Base-by-base conservation (phyloP, 2,329 filamentous ascomycete species). In the Aureobasidium sp. region DNA sequence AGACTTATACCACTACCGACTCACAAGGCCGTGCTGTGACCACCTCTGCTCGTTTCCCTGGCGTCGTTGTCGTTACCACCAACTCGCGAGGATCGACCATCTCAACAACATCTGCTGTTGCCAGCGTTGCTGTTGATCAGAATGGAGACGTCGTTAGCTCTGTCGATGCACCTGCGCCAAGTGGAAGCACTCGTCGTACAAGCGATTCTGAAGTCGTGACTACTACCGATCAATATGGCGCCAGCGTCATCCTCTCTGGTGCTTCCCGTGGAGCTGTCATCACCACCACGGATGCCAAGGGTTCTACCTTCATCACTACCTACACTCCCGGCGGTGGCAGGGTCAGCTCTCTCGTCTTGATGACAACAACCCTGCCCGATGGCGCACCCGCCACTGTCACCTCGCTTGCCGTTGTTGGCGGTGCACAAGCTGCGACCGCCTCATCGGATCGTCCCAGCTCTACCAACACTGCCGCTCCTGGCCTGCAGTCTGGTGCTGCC, bases 261-360 rank as follows among this genome's bases (percentile, higher is more conserved):
- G 68, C 68, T 29, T 66, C 64, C 6, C 55, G 48, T 1, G 77
- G 77, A 52, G 71, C 77, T 49, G 74, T 78, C 22, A 68, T 78
- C 47, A 80, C 78, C 11, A 70, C 70, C 17, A 80, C 77, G 12
- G 70, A 81, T 64, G 68, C 66, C 2, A 27, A 64, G 8, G 78
- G 78, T 27, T 64, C 68, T 41, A 76, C 76, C 3, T 73, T 80
- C 61, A 65, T 78, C 56, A 77, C 78, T 2, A 81, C 79, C 1
- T 79, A 76, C 66, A 79, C 77, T 1, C 78, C 78, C 4, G 70
- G 67, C 51, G 77, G 73, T 49, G 77, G 73, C 22, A 68, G 65
- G 9, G 74, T 80, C 22, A 75, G 70, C 65, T 70, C 71, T 51
- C 64, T 80, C 31, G 70, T 75, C 34, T 66, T 79, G 20, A 55